phyloP scores from a whole-genome alignment of 2,329 filamentous ascomycete genomes.

The Tolypocladium guangdongense region DNA sequence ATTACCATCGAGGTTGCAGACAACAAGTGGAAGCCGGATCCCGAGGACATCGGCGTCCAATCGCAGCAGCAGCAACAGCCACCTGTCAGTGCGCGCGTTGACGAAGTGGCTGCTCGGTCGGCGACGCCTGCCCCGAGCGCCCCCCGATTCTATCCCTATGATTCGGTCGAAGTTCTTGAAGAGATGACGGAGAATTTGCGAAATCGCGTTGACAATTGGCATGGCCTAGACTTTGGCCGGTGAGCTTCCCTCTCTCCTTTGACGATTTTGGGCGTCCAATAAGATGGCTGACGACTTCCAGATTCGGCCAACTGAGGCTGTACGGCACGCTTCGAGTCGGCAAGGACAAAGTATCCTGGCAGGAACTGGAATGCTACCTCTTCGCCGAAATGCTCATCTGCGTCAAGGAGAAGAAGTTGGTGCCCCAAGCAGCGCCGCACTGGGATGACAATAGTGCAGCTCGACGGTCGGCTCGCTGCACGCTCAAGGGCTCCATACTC shows the following conservation, averaged over 20 bases:
- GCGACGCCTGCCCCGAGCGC: constrained; percentile 49
- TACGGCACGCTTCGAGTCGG: constrained; percentile 87
- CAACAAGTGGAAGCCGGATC: constrained; percentile 78
- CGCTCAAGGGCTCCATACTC: constrained; percentile 90
- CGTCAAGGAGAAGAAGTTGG: constrained; percentile 87
- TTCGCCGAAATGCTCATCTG: constrained; percentile 99
- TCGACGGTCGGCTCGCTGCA: constrained; percentile 64
- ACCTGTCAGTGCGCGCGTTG: constrained; percentile 29
- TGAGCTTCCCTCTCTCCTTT: constrained; percentile 21
- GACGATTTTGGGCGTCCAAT: not conserved
- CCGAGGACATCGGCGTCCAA: constrained; percentile 60
- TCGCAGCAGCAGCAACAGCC: constrained; percentile 30
- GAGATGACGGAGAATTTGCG: constrained; percentile 79
- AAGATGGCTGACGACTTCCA: constrained; percentile 19
- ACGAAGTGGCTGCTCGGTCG: constrained; percentile 44
- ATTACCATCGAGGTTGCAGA: constrained; percentile 91
- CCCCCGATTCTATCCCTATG: constrained; percentile 57
- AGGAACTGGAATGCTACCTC: constrained; percentile 92
- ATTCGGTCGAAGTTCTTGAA: constrained; percentile 65
- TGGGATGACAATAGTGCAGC: constrained; percentile 53
- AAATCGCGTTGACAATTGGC: constrained; percentile 93
- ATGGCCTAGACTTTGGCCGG: constrained; percentile 83
- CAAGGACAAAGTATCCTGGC: constrained; percentile 94
- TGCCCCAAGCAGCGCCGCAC: constrained; percentile 38
- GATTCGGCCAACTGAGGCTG: constrained; percentile 83